phyloP scores from a whole-genome alignment of 1,284 basidiomycete species.

The Takashimella tepidaria region DNA sequence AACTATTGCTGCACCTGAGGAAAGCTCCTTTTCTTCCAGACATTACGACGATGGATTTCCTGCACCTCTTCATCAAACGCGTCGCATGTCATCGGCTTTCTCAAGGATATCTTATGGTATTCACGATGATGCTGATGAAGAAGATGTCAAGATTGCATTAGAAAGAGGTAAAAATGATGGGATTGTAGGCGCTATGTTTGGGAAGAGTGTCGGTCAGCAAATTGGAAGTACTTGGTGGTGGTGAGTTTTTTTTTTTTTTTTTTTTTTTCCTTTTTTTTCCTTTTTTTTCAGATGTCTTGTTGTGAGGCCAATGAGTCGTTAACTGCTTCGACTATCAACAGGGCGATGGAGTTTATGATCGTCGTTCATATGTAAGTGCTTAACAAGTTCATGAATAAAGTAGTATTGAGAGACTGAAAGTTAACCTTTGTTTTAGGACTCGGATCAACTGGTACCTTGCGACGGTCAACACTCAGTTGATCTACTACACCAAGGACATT shows the following conservation, averaged over 20 bases:
- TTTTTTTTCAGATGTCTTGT: too few relatives aligned
- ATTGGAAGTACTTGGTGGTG: constrained; percentile 43
- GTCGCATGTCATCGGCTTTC: constrained; percentile 18
- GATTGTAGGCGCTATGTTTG: constrained; percentile 43
- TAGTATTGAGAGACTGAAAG: neutral
- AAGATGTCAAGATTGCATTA: constrained; percentile 20
- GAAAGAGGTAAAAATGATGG: constrained; percentile 26
- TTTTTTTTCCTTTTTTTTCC: too few relatives aligned
- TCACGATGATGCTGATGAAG: constrained; percentile 21
- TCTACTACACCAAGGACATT: constrained; percentile 37
- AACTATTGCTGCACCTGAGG: constrained; percentile 1
- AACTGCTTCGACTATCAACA: constrained; percentile 2
- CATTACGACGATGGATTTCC: neutral
- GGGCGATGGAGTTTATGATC: constrained; percentile 22
- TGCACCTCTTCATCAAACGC: constrained; percentile 3
- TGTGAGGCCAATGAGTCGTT: too few relatives aligned
- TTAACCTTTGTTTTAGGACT: constrained; percentile 22
- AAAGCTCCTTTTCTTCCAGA: neutral
- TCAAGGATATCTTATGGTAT: constrained; percentile 24
- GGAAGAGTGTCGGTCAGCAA: constrained; percentile 32
- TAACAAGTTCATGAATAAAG: too few relatives aligned
- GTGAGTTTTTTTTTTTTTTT: too few relatives aligned
- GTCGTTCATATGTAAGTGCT: constrained; percentile 29
- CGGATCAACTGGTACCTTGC: constrained; percentile 49
- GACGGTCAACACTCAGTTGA: constrained; percentile 42